A percentile compares a stretch with the other conserved stretches of the same genome.
Conservation (phyloP, 2,329 filamentous ascomycete species). For the Claviceps monticola region DNA sequence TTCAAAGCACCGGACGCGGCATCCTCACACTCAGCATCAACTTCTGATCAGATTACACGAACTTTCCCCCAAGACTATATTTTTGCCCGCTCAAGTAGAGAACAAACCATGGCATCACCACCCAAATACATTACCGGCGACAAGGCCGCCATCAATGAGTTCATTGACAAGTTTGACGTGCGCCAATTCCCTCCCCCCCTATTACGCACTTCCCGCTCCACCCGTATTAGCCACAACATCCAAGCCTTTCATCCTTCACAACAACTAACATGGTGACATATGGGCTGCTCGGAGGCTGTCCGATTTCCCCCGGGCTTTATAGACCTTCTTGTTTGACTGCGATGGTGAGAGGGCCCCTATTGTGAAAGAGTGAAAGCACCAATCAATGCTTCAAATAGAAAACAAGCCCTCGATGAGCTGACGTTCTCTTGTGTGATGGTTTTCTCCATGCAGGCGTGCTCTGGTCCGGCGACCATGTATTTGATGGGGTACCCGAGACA, state of each 20-base stretch:
- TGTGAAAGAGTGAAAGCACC: neutral
- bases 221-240: neutral
- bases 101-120: constrained; percentile 13
- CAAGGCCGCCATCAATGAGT: constrained; percentile 59
- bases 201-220: neutral
- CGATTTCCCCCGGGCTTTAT: neutral
- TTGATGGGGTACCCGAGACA: constrained; percentile 73
- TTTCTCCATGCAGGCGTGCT: constrained; percentile 54
- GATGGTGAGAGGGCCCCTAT: constrained; percentile 53
- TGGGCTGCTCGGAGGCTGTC: constrained; percentile 17
- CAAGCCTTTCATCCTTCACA: neutral
- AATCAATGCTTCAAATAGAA: too few relatives aligned
- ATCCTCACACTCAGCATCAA: neutral
- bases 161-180: constrained; percentile 87
- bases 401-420: neutral
- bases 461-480: constrained; percentile 90
- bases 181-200: constrained; percentile 23
- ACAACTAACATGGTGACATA: neutral
- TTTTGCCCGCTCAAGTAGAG: too few relatives aligned
- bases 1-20: too few relatives aligned
- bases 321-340: constrained; percentile 77
- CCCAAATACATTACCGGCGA: constrained; percentile 69
- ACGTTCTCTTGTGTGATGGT: neutral
- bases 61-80: too few relatives aligned
- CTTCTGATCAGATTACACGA: neutral